These are phyloP conservation scores for Pythium apleroticum DNA, from an alignment of 352 stramenopile genomes.

Conservation along the genomic window DNA sequence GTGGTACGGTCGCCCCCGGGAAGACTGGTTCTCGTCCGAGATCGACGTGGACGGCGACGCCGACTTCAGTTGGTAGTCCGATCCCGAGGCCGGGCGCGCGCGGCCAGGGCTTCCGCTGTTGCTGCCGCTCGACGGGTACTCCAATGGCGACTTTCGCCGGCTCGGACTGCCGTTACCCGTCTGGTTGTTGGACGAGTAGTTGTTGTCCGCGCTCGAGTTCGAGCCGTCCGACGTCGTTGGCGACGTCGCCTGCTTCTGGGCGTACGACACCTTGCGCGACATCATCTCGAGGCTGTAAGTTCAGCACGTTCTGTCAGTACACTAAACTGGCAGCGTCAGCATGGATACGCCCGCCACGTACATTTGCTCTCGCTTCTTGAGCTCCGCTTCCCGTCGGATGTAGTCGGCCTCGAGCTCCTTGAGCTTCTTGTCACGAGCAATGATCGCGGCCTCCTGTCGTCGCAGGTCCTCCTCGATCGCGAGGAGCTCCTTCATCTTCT, in stretches of 20 bases:
- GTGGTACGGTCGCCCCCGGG: constrained; percentile 14
- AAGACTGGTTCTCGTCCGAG: constrained; percentile 15
- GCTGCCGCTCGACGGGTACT: constrained; percentile 30
- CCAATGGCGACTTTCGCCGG: constrained; percentile 21
- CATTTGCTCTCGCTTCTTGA: constrained; percentile 88
- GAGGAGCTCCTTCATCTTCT: constrained; percentile 88
- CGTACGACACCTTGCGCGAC: constrained; percentile 70
- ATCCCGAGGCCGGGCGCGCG: constrained; percentile 13
- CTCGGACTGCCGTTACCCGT: constrained; percentile 24
- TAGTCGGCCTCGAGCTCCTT: constrained; percentile 87
- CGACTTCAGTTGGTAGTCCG: constrained; percentile 26
- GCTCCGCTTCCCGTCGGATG: constrained; percentile 68
- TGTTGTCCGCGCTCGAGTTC: constrained; percentile 78
- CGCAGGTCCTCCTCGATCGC: constrained; percentile 83
- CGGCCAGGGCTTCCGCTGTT: constrained; percentile 49
- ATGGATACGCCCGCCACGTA: no score
- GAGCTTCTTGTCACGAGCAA: constrained; percentile 83
- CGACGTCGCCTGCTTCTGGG: constrained; percentile 55
- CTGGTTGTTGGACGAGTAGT: constrained; percentile 41
- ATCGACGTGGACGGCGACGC: neutral
- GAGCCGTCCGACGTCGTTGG: constrained; percentile 77
- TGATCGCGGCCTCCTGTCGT: constrained; percentile 81
- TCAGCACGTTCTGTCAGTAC: neutral
- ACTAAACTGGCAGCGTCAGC: no score
- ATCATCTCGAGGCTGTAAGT: constrained; percentile 67